Base-by-base conservation (phyloP, 768 basidiomycete species). In the Tephrocybe sp. region DNA sequence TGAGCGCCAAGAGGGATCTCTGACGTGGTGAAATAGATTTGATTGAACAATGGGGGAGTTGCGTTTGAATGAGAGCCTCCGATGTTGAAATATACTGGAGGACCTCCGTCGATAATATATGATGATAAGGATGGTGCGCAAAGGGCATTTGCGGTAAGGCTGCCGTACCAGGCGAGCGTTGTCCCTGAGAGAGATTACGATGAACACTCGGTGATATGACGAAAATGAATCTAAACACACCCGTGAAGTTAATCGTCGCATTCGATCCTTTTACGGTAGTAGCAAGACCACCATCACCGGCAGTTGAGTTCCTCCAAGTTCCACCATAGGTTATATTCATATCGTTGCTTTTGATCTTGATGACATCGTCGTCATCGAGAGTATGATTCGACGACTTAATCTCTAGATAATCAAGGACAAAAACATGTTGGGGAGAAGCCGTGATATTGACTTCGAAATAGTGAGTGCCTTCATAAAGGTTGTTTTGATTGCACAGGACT, bases 101-200 rank as follows among this genome's bases (percentile, higher is more conserved):
- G n/a, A n/a, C n/a, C n/a, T n/a, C n/a, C 48, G 28, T 9, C 53
- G 54, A 69, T 55, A 6, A 54, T 51, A 39, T 62, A 69, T 13
- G 54, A 53, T 4, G 57, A 62, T 5, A 40, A 53, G 0, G 60
- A 41, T 9, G 52, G 9, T 16, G 4, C 24, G 24, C 22, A 7
- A 46, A 47, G 13, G 55, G n/a, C n/a, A n/a, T n/a, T n/a, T n/a
- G n/a, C n/a, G n/a, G n/a, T n/a, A 59, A 41, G n/a, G 38, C n/a
- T 52, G 16, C 61, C 62, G 8, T 57, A 30, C 61, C 62, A 63
- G 9, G 47, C 60, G 11, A 66, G 49, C 4, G 53, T 59, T 11
- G 57, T 65, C 0, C 67, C 67, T 68, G 27, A n/a, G n/a, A n/a
- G n/a, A n/a, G n/a, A n/a, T n/a, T n/a, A n/a, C n/a, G n/a, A n/a